Conservation (phyloP, 2,329 filamentous ascomycete species). For the Colletotrichum sp. region DNA sequence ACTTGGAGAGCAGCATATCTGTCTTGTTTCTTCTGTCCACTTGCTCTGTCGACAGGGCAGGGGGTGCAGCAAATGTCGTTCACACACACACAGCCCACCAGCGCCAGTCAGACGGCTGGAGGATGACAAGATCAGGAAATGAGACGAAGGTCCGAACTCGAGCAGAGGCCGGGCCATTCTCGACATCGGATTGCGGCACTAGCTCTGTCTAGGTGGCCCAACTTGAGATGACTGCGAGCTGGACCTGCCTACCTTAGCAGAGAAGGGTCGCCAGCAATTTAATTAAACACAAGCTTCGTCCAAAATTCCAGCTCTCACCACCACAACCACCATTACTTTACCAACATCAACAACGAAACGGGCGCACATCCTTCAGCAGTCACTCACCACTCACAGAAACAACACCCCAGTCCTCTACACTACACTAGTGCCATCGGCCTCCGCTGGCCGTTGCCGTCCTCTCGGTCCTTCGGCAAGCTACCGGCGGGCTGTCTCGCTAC, state of each 20-base stretch:
- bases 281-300: neutral
- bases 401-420: neutral
- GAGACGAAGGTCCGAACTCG: neutral
- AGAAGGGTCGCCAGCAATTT: neutral
- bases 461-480: neutral
- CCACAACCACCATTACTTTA: neutral
- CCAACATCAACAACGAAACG: neutral
- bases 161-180: neutral
- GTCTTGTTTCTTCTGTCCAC: neutral
- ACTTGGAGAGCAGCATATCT: neutral
- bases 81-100: neutral
- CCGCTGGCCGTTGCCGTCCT: neutral
- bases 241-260: neutral
- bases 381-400: neutral
- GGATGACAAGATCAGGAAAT: neutral
- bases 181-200: neutral
- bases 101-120: neutral
- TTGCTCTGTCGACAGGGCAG: neutral
- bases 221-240: neutral
- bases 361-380: neutral
- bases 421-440: neutral
- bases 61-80: neutral
- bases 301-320: neutral
- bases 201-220: neutral
- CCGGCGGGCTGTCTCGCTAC: neutral